Evolutionary conservation across 2,329 filamentous ascomycete species (phyloP).

Genomic region (Colletotrichum sp.): DNA sequence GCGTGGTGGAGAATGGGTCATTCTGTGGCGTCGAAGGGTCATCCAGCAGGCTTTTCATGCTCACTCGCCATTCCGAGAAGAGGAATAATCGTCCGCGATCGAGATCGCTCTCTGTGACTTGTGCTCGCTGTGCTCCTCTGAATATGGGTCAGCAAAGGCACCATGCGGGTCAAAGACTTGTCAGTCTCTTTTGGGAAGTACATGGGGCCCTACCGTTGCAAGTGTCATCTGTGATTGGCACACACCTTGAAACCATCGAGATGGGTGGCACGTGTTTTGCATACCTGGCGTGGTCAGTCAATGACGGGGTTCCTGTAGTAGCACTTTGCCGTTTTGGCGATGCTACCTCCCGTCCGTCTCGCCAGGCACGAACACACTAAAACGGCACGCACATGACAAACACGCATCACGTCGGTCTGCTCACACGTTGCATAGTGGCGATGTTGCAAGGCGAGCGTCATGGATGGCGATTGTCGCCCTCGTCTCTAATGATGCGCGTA

Average conservation of each 20-base stretch:
- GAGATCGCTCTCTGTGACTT: constrained; percentile 17
- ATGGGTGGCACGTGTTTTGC: not conserved
- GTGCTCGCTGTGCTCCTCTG: not conserved
- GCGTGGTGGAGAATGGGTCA: not conserved
- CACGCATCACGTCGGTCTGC: not conserved
- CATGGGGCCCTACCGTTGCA: not conserved
- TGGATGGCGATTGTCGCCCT: not conserved
- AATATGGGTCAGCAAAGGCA: not conserved
- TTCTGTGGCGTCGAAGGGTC: constrained; percentile 10
- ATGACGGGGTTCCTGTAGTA: not conserved
- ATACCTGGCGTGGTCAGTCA: not conserved
- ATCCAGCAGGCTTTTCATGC: not conserved
- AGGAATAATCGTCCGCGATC: constrained; percentile 11
- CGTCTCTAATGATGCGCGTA: not conserved
- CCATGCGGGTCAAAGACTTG: not conserved
- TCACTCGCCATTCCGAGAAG: constrained; percentile 9
- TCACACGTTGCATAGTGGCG: not conserved
- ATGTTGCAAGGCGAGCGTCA: not conserved
- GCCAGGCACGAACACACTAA: not conserved
- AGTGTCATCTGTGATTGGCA: not conserved
- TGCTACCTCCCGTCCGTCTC: not conserved
- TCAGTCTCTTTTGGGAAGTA: not conserved
- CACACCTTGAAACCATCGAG: not conserved
- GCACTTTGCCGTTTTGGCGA: not conserved
- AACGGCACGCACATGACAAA: not conserved